Conservation (phyloP, 1,284 basidiomycete species). For the Pisolithus thermaeus region DNA sequence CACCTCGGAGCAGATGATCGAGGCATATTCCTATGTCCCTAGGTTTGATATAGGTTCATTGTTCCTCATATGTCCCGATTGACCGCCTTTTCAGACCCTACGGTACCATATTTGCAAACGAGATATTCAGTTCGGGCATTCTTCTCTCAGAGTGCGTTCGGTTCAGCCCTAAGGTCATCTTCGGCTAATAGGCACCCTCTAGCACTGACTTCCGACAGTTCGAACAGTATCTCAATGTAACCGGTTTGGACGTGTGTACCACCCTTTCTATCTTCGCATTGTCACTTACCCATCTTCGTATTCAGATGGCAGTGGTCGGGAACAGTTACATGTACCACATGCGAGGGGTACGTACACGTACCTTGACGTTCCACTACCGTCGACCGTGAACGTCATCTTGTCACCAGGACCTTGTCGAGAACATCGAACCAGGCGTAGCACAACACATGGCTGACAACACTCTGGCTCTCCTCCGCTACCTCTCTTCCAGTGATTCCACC, state of each 20-base stretch:
- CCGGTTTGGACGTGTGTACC: slow-evolving; percentile 70
- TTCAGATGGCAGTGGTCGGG: slow-evolving; percentile 88
- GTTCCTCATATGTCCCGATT: background rate
- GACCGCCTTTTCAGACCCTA: slow-evolving; percentile 53
- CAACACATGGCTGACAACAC: slow-evolving; percentile 93
- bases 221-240: slow-evolving; percentile 83
- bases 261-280: slow-evolving; percentile 6
- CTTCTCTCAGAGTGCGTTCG: slow-evolving; percentile 78
- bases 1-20: slow-evolving; percentile 90
- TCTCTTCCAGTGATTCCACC: slow-evolving; percentile 67
- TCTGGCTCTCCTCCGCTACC: slow-evolving; percentile 74
- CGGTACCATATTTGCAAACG: slow-evolving; percentile 89
- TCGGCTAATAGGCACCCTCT: slow-evolving; percentile 1
- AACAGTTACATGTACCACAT: slow-evolving; percentile 95
- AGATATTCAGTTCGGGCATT: slow-evolving; percentile 91
- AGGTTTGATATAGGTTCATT: slow-evolving; percentile 33
- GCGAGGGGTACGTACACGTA: slow-evolving; percentile 47
- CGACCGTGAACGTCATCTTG: slow-evolving; percentile 6
- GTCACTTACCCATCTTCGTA: background rate
- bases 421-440: slow-evolving; percentile 77
- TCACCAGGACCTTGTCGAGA: slow-evolving; percentile 66
- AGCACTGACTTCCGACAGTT: slow-evolving; percentile 96
- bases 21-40: slow-evolving; percentile 84
- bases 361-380: background rate
- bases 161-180: slow-evolving; percentile 1